Evolutionary conservation across 2,329 filamentous ascomycete genomes (phyloP), one percentile per base, ranked within the genome.

Genomic region (Madurella mycetomatis): DNA sequence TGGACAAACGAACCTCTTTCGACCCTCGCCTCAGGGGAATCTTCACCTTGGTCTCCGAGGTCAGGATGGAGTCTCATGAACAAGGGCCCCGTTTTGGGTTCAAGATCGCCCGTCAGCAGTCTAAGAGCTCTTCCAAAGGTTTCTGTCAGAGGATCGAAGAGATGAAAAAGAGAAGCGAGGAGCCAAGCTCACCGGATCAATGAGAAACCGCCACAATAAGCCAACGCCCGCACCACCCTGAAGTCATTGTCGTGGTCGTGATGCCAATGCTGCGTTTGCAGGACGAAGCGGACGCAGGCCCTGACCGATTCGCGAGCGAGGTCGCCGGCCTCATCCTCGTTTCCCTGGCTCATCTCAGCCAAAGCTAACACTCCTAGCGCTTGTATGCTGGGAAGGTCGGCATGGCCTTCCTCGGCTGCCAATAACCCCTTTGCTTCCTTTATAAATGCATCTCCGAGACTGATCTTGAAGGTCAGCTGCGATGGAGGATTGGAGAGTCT

Each of bases 181-280:
- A n/a, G 19, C 25, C 31, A 18, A 11, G 41, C 48, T 41, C 12
- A 63, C 62, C 60, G 55, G 39, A 60, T 51, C 34, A 64, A 34
- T 3, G 62, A 58, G 39, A 63, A 61, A 9, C 54, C 58, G 2
- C 60, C 62, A n/a, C 62, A 64, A 25, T 58, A 63, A 2, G 57
- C 51, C 19, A 58, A 19, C 9, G 61, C 60, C 31, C 56, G 50
- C 2, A 57, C 61, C 4, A 45, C 48, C 30, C 41, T 54, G 19
- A 58, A 58, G 7, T 62, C 61, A 11, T 47, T 49, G 5, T 56
- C 55, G 2, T 19, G 11, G 8, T 41, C 30, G n/a, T 30, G 37
- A 15, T 42, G 32, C 5, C 18, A 45, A 12, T 57, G 47, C 15
- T 48, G 49, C 1, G 53, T 47, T 19, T 53, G 55, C 4, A 60